phyloP scores from a whole-genome alignment of 2,329 filamentous ascomycete species.

The Cladorrhinum sp. region DNA sequence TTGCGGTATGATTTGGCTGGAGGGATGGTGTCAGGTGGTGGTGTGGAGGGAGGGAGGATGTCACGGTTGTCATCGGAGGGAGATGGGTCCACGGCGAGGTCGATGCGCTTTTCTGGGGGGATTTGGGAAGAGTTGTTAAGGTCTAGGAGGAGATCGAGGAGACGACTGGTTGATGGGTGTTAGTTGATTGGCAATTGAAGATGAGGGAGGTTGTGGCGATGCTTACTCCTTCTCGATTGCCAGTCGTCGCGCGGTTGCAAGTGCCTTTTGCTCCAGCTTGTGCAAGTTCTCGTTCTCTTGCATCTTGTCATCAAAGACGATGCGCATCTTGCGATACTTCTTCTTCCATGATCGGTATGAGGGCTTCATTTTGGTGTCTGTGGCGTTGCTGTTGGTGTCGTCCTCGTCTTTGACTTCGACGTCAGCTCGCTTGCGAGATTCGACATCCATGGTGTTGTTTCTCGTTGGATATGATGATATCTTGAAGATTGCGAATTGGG shows the following conservation, averaged over 20 bases:
- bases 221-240: conserved; percentile 89
- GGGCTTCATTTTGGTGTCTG: conserved; percentile 38
- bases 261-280: conserved; percentile 75
- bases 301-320: conserved; percentile 74
- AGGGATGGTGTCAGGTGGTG: conserved; percentile 41
- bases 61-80: conserved; percentile 53
- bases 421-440: conserved; percentile 26
- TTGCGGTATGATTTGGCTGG: conserved; percentile 46
- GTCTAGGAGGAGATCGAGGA: conserved; percentile 85
- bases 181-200: conserved; percentile 12
- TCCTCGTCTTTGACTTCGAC: conserved; percentile 44
- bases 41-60: conserved; percentile 69
- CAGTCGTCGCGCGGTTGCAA: conserved; percentile 75
- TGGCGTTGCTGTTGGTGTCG: conserved; percentile 32
- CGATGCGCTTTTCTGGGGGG: conserved; percentile 69
- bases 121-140: conserved; percentile 83
- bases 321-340: conserved; percentile 91
- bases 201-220: conserved; percentile 18
- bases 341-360: conserved; percentile 75
- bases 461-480: neutral
- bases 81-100: conserved; percentile 53
- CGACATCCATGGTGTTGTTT: conserved; percentile 33
- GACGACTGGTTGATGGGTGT: conserved; percentile 55
- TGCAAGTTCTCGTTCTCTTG: conserved; percentile 79
- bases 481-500: neutral